Base-by-base conservation (phyloP, 164 flowering plant species). In the Sedum album region DNA sequence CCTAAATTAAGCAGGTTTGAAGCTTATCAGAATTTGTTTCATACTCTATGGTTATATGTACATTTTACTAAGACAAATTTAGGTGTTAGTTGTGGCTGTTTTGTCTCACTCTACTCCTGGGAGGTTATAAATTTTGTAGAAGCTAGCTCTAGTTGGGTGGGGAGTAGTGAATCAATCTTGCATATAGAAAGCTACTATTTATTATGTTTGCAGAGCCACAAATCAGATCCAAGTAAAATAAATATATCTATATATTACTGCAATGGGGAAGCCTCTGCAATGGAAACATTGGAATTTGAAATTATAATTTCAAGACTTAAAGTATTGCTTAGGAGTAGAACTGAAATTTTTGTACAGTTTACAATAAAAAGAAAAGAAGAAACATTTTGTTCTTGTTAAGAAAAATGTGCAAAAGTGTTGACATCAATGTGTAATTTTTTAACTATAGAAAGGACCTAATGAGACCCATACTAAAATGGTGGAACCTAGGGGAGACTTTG, bases 281-380 rank as follows among this genome's bases (percentile, higher is more conserved):
- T 61, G 41, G 66, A 75, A 80, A 73, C 78, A 70, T 86, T 81
- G 85, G 83, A 82, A 81, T 80, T 84, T 81, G 86, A 72, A 77
- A 79, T 68, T 71, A 67, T 73, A 17, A 18, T 57, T 57, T 28
- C 33, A 13, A 57, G 6, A 57, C 18, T 57, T 26, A 21, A 31
- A 21, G 17, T 25, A 26, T 25, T 55, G 31, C 30, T 7, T n/a
- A n/a, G n/a, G n/a, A 57, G 5, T 57, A 8, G 5, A 57, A 57
- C 31, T 20, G n/a, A 57, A 57, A 6, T 17, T 57, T 44, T 28
- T 14, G 3, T 25, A 57, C 20, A 26, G 4, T 28, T 57, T 57
- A 26, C 33, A 13, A 57, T 17, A 28, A 5, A 7, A 35, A 35
- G 38, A 51, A 55, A 26, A 55, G 26, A 4, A 25, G 26, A 18